Conservation (phyloP, 352 stramenopile genomes). For the Discostella stelligera region DNA sequence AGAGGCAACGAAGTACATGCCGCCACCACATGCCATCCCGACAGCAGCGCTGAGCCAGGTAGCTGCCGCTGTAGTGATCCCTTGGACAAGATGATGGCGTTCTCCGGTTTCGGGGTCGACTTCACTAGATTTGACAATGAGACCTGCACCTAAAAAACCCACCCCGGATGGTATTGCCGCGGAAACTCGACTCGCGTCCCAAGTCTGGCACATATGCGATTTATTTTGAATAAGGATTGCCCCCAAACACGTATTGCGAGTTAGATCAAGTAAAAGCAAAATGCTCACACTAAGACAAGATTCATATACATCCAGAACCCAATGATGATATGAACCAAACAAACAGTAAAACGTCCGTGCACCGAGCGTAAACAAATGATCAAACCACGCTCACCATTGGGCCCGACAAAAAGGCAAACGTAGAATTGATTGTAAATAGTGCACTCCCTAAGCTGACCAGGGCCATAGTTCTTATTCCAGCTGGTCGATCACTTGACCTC, state of each 20-base stretch:
- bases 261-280: neutral
- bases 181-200: slow-evolving; percentile 61
- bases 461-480: slow-evolving; percentile 80
- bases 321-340: slow-evolving; percentile 19
- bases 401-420: slow-evolving; percentile 71
- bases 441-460: slow-evolving; percentile 71
- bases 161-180: slow-evolving; percentile 81
- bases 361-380: slow-evolving; percentile 1
- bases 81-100: slow-evolving; percentile 66
- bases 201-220: slow-evolving; percentile 21
- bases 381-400: slow-evolving; percentile 30
- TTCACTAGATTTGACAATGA: slow-evolving; percentile 79
- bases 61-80: slow-evolving; percentile 72
- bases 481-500: slow-evolving; percentile 68
- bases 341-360: neutral
- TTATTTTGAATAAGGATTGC: no score
- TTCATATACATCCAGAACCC: neutral
- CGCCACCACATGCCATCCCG: slow-evolving; percentile 69
- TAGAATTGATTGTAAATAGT: slow-evolving; percentile 80
- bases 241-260: no score
- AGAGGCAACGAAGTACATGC: slow-evolving; percentile 67
- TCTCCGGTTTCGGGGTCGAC: slow-evolving; percentile 49
- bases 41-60: slow-evolving; percentile 65
- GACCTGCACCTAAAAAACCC: slow-evolving; percentile 77
- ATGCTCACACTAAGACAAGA: neutral